Percentiles rank a stretch among this genome's conserved stretches.
Conservation (phyloP, 345 rosid species). For the Limnanthes douglasii region DNA sequence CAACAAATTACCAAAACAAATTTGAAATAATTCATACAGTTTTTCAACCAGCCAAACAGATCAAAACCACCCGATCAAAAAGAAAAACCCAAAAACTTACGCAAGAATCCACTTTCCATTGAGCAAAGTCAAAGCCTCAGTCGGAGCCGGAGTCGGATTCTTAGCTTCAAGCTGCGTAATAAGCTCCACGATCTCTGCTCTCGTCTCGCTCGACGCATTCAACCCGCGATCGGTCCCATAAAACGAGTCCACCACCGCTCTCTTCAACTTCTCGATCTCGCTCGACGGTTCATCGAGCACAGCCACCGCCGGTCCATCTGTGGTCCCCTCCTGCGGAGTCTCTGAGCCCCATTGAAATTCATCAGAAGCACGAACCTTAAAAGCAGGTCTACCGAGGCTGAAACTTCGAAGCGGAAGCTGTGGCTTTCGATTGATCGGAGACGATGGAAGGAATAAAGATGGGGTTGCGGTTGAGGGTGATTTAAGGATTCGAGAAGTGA, state of each 20-base stretch:
- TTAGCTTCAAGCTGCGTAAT: constrained; percentile 76
- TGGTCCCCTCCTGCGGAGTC: constrained; percentile 5
- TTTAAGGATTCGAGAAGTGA: constrained; percentile 2
- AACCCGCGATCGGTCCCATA: constrained; percentile 73
- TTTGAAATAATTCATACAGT: no score
- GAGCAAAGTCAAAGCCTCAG: constrained; percentile 63
- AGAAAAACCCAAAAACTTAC: constrained; percentile 23
- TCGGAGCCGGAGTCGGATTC: constrained; percentile 83
- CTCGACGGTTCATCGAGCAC: constrained; percentile 19
- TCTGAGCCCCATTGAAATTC: constrained; percentile 21
- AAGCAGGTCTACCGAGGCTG: constrained; percentile 13
- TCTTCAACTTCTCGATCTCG: constrained; percentile 51
- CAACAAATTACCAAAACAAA: no score
- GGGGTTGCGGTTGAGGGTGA: constrained; percentile 3
- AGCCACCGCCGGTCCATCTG: constrained; percentile 11
- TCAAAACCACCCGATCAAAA: no score
- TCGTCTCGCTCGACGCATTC: constrained; percentile 62
- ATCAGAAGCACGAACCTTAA: constrained; percentile 13
- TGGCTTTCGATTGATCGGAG: constrained; percentile 6
- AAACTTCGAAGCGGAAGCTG: not conserved
- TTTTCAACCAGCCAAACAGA: no score
- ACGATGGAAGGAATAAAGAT: constrained; percentile 6
- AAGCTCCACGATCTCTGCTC: constrained; percentile 86
- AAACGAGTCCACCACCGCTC: constrained; percentile 40
- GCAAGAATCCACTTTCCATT: constrained; percentile 92